Evolutionary conservation across 116 monocot species (phyloP).

Genomic region (Zostera marina): DNA sequence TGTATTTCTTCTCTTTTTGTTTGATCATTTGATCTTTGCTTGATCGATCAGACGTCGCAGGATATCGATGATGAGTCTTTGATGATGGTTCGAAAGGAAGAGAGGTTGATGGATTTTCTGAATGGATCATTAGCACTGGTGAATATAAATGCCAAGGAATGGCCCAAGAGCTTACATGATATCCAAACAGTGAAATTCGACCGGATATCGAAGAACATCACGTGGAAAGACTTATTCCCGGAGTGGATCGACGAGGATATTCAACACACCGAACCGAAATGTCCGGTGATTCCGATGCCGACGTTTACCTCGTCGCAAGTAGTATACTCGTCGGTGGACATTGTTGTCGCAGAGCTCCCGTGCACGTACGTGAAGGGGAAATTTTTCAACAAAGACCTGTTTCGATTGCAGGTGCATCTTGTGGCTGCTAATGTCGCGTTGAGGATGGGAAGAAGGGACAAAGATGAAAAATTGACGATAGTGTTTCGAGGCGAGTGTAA

Average conservation of each 20-base stretch:
- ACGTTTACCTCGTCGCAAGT: slow-evolving; percentile 18
- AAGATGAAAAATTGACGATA: slow-evolving; percentile 27
- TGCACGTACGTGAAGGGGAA: slow-evolving; percentile 22
- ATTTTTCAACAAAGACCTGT: slow-evolving; percentile 35
- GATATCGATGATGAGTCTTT: not conserved
- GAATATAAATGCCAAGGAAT: slow-evolving; percentile 1
- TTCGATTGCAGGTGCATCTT: slow-evolving; percentile 51
- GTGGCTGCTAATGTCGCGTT: slow-evolving; percentile 35
- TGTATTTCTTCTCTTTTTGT: too few species aligned
- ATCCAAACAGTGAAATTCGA: slow-evolving; percentile 18
- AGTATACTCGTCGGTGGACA: slow-evolving; percentile 15
- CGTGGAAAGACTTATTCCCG: slow-evolving; percentile 61
- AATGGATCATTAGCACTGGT: not conserved
- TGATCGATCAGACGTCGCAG: not conserved
- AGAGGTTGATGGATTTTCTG: not conserved
- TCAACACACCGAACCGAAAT: slow-evolving; percentile 25
- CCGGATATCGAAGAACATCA: slow-evolving; percentile 12
- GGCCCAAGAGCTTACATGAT: too few species aligned
- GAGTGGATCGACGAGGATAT: slow-evolving; percentile 85
- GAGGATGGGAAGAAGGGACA: slow-evolving; percentile 26
- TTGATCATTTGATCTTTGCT: not conserved
- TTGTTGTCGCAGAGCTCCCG: slow-evolving; percentile 47
- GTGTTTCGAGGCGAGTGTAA: slow-evolving; percentile 36
- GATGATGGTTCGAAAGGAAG: not conserved
- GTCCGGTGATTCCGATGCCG: slow-evolving; percentile 67